A percentile compares a stretch with the other conserved stretches of the same genome.
phyloP scores from a whole-genome alignment of 225 moss, liverwort and hornwort species.

The Bryum argenteum region DNA sequence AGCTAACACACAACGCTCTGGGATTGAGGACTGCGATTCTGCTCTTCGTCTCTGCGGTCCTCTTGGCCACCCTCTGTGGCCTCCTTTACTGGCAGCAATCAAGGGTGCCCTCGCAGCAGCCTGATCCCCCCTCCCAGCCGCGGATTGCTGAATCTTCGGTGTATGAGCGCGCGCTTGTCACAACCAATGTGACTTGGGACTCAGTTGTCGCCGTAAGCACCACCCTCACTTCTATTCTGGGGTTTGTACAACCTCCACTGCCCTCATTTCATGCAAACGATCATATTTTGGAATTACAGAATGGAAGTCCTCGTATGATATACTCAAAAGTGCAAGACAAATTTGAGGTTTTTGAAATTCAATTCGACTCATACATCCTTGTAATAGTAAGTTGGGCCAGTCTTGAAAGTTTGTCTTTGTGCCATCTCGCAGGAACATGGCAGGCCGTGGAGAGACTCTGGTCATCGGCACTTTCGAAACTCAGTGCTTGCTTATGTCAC shows the following conservation, averaged over 20 bases:
- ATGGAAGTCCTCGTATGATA: background rate
- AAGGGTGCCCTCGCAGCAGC: background rate
- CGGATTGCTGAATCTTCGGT: slow-evolving; percentile 49
- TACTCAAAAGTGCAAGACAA: background rate
- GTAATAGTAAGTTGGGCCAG: background rate
- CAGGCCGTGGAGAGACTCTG: slow-evolving; percentile 39
- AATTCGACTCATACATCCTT: background rate
- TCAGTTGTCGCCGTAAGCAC: slow-evolving; percentile 62
- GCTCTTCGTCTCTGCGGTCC: slow-evolving; percentile 33
- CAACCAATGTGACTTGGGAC: slow-evolving; percentile 56
- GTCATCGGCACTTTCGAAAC: slow-evolving; percentile 52
- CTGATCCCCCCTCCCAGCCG: background rate
- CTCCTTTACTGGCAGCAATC: slow-evolving; percentile 40
- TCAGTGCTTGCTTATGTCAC: slow-evolving; percentile 61
- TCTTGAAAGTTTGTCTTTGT: slow-evolving; percentile 22
- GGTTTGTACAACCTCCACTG: background rate
- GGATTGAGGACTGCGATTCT: slow-evolving; percentile 29
- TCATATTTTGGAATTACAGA: too few relatives aligned
- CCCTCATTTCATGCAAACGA: background rate
- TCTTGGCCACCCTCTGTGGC: slow-evolving; percentile 37
- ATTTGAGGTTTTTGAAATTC: background rate
- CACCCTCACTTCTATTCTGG: background rate
- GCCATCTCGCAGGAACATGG: slow-evolving; percentile 48
- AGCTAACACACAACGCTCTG: slow-evolving; percentile 25
- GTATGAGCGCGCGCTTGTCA: slow-evolving; percentile 68